Conservation (phyloP, 768 basidiomycete genomes). For the Antrodiella citrinella region DNA sequence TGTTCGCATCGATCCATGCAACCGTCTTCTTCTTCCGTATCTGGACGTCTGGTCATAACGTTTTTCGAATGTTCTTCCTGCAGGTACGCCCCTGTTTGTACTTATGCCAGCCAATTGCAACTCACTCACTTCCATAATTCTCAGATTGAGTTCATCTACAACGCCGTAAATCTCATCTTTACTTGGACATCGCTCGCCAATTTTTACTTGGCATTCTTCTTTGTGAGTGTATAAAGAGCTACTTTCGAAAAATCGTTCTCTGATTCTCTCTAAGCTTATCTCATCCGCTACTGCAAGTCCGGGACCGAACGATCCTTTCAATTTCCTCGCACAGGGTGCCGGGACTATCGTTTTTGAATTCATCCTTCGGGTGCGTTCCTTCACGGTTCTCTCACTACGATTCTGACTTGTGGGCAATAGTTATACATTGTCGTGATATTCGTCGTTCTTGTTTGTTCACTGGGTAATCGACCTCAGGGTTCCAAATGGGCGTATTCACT, state of each 20-base stretch:
- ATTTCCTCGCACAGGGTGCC: constrained; percentile 65
- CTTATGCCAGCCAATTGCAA: background rate
- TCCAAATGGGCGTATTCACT: constrained; percentile 80
- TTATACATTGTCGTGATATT: constrained; percentile 83
- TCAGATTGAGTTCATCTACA: constrained; percentile 86
- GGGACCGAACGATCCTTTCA: constrained; percentile 58
- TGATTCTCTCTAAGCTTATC: constrained; percentile 47
- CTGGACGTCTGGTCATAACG: constrained; percentile 86
- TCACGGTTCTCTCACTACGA: too few relatives aligned
- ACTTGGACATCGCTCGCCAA: constrained; percentile 93
- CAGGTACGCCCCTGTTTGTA: too few relatives aligned
- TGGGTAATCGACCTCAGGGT: constrained; percentile 88
- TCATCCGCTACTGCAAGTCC: constrained; percentile 59
- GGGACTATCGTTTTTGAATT: constrained; percentile 71
- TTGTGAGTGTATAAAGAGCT: constrained; percentile 62
- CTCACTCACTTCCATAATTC: too few relatives aligned
- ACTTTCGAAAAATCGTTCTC: too few relatives aligned
- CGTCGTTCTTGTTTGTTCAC: constrained; percentile 76
- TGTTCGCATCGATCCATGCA: constrained; percentile 91
- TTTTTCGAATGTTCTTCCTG: constrained; percentile 75
- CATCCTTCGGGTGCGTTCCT: constrained; percentile 43
- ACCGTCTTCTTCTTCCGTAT: constrained; percentile 85
- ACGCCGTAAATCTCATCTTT: constrained; percentile 81
- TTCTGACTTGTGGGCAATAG: too few relatives aligned
- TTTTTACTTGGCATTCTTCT: constrained; percentile 93